Base-by-base conservation (phyloP, 2,329 filamentous ascomycete species). In the Arthrobotrys entomopaga region DNA sequence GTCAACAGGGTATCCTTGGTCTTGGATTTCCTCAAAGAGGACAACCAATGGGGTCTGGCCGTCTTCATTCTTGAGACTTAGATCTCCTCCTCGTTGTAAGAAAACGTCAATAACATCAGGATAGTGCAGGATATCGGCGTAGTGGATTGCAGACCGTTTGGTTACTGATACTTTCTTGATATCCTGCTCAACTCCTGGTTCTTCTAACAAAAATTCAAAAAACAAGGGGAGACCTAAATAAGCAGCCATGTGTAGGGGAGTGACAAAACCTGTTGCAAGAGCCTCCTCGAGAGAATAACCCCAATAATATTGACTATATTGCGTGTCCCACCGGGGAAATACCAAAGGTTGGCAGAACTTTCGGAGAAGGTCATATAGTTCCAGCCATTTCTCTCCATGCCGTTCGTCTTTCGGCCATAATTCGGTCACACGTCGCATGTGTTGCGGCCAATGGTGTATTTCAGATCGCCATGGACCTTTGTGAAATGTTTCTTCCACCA, bases 361-460 rank as follows among this genome's bases (percentile, higher is more conserved):
- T 20, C 59, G 66, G 11, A 71, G 20, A 24, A 53, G 38, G 8
- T 53, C 43, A 4, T 48, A 15, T 2, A 71, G 6, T 19, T 43
- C 19, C 0, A 53, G 11, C 66, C 66, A 71, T 46, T 65, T 71
- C 15, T 57, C n/a, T 11, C 52, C 48, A 7, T 20, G 54, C 11
- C 66, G 22, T 43, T 64, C 46, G 2, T 52, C 59, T 16, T 2
- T 42, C 8, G 59, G 43, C 66, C 66, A 71, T 8, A 53, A n/a
- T 8, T 58, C 59, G 1, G 26, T 16, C 1, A 59, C 52, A 20
- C 29, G 26, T 19, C 19, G 19, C 58, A 71, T 58, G 24, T 71
- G 59, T 11, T 64, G 59, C 2, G 34, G 7, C 50, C 50, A 57
- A 15, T 58, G 40, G 4, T 42, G 6, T 10, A 70, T 38, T 20